phyloP scores from a whole-genome alignment of 768 basidiomycete species.

The Macrocybe gigantea region DNA sequence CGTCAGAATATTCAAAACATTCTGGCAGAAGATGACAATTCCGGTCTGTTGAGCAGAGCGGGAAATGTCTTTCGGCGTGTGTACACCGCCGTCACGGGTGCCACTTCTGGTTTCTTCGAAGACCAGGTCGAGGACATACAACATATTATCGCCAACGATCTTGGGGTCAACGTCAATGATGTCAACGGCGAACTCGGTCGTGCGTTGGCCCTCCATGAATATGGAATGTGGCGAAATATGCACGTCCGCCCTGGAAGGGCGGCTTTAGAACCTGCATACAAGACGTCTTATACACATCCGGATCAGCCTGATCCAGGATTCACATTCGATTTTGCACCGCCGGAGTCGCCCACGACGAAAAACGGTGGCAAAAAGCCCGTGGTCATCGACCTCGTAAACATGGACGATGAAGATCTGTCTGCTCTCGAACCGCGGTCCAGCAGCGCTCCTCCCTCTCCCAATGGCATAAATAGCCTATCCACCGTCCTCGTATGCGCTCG shows the following conservation, averaged over 20 bases:
- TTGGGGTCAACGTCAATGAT: conserved; percentile 3
- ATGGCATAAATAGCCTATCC: conserved; percentile 18
- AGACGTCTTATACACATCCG: conserved; percentile 61
- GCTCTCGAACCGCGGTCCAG: conserved; percentile 7
- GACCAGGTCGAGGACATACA: conserved; percentile 8
- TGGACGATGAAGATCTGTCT: conserved; percentile 34
- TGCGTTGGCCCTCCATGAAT: conserved; percentile 6
- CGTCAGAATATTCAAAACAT: conserved; percentile 11
- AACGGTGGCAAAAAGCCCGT: conserved; percentile 21
- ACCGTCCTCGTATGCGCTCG: conserved; percentile 59
- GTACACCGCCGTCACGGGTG: conserved; percentile 7
- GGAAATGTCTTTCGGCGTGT: conserved; percentile 8
- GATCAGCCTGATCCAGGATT: conserved; percentile 52
- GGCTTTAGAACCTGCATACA: conserved; percentile 36
- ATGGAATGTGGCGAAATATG: conserved; percentile 1
- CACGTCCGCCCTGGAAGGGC: background rate
- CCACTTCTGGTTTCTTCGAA: conserved; percentile 1
- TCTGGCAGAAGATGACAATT: background rate
- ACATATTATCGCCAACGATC: conserved; percentile 7
- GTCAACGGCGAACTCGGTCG: conserved; percentile 3
- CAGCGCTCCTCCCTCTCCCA: conserved; percentile 5
- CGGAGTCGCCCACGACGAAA: conserved; percentile 22
- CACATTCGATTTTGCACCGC: conserved; percentile 59
- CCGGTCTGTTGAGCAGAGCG: conserved; percentile 13
- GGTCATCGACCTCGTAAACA: conserved; percentile 26